Evolutionary conservation across 192 early-diverging fungal species (phyloP).

Genomic region (Coemansia sp.): DNA sequence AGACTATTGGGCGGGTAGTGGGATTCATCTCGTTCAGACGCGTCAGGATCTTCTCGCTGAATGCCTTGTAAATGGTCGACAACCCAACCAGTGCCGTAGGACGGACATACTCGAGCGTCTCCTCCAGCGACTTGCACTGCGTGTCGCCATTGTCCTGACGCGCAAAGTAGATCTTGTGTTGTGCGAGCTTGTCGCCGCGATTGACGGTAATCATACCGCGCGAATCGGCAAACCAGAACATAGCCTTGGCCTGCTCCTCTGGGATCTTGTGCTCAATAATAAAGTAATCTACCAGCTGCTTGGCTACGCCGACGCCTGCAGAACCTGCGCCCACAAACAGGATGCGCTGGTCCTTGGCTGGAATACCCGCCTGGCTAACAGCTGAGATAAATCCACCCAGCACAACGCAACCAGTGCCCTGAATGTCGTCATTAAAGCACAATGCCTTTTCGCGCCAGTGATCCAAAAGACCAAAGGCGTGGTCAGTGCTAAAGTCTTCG

Average conservation of each 20-base stretch:
- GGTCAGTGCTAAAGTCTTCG: constrained; percentile 93
- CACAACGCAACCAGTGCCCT: constrained; percentile 80
- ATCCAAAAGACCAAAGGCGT: constrained; percentile 81
- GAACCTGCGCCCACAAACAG: constrained; percentile 92
- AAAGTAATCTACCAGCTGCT: constrained; percentile 80
- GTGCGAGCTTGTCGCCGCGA: constrained; percentile 77
- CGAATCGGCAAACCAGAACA: constrained; percentile 81
- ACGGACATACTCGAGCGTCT: constrained; percentile 78
- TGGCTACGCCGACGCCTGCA: constrained; percentile 90
- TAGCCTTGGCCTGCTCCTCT: constrained; percentile 58
- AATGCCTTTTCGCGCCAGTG: constrained; percentile 72
- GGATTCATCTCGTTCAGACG: constrained; percentile 73
- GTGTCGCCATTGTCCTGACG: constrained; percentile 75
- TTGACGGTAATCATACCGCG: constrained; percentile 86
- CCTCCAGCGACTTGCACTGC: constrained; percentile 69
- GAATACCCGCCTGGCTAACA: constrained; percentile 64
- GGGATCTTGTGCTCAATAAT: constrained; percentile 66
- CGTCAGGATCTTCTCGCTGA: constrained; percentile 65
- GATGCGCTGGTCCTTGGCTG: constrained; percentile 73
- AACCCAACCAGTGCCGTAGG: constrained; percentile 90
- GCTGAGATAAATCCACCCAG: constrained; percentile 90
- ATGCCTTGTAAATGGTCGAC: constrained; percentile 74
- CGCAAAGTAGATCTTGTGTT: constrained; percentile 83
- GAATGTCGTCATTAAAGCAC: constrained; percentile 84
- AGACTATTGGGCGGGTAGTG: constrained; percentile 71